Base-by-base conservation (phyloP, 139 green algal species). In the Trebouxia sp. region DNA sequence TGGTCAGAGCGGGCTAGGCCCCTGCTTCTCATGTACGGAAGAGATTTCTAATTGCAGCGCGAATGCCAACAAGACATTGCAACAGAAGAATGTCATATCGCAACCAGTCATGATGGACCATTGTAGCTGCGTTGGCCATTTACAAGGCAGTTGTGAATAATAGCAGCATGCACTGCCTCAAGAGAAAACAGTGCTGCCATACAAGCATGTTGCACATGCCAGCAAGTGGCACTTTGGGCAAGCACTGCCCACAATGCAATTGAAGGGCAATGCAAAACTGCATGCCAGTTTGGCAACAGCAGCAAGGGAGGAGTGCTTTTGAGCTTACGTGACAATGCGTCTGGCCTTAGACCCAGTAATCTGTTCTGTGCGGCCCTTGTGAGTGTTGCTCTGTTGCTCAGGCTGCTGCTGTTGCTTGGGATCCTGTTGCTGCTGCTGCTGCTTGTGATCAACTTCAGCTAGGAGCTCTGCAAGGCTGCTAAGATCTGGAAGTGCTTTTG, bases 321-420 rank as follows among this genome's bases (percentile, higher is more conserved):
- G n/a, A n/a, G 42, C 69, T 26, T 53, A 77, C 69, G 69, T 77
- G 69, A 77, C n/a, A 24, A 5, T 35, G 20, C 69, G 42, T 35
- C 69, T 51, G n/a, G 69, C 69, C 41, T 55, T 77, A 24, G 69
- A 56, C 24, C 69, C 43, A 39, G 38, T 56, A n/a, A 77, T 53
- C 41, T 77, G 69, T 38, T 77, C 69, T 55, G 69, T 77, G n/a
- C 69, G 26, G 7, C 69, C 69, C 69, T 55, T 77, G 9, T 72
- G 62, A 32, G 42, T 72, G 11, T 72, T 72, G 11, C 32, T n/a
- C 32, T 72, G 35, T 72, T n/a, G 32, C 24, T 17, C 35, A 26
- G 8, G 32, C 12, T n/a, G 24, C 41, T 76, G 67, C 20, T 37
- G 14, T 26, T 35, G 15, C 20, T 76, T 37, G 26, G 6, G 37